Percentiles rank a stretch among this genome's conserved stretches.
These are phyloP conservation scores for Aspergillus unguis DNA, from an alignment of 2,329 filamentous ascomycete genomes.

Conservation along the genomic window DNA sequence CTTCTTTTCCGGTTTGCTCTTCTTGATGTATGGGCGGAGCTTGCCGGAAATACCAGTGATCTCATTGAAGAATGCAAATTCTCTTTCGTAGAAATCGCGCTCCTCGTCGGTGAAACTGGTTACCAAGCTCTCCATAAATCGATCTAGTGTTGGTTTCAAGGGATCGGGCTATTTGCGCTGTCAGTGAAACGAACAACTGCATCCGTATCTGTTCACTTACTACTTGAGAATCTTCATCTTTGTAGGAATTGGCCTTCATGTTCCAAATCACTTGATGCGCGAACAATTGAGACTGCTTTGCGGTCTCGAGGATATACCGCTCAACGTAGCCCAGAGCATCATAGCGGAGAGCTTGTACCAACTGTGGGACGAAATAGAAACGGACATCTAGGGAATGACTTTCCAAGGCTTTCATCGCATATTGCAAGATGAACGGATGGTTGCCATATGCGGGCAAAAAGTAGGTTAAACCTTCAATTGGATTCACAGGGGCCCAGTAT, in stretches of 20 bases:
- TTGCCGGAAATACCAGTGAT: constrained; percentile 95
- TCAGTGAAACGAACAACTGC: constrained; percentile 7
- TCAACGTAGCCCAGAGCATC: constrained; percentile 93
- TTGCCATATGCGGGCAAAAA: constrained; percentile 89
- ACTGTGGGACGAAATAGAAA: constrained; percentile 98
- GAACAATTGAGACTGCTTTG: constrained; percentile 95
- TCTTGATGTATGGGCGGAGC: constrained; percentile 87
- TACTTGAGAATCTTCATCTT: constrained; percentile 87
- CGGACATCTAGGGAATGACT: constrained; percentile 94
- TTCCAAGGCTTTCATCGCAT: constrained; percentile 91
- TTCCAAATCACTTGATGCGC: constrained; percentile 99
- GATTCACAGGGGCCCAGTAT: constrained; percentile 90
- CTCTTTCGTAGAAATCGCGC: constrained; percentile 82
- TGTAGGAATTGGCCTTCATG: constrained; percentile 98
- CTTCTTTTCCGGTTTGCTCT: constrained; percentile 93
- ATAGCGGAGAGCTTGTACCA: constrained; percentile 91
- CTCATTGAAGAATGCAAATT: constrained; percentile 98
- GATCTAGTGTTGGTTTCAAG: constrained; percentile 89
- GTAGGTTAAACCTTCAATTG: constrained; percentile 86
- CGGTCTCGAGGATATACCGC: constrained; percentile 93
- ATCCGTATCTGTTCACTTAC: constrained; percentile 46
- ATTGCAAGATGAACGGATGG: constrained; percentile 90
- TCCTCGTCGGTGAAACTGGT: constrained; percentile 76
- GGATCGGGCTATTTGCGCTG: constrained; percentile 64
- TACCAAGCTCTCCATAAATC: constrained; percentile 81